Percentiles rank a stretch among this genome's conserved stretches.
Evolutionary conservation across 306 rosid species (phyloP).

Genomic region (Castanea sativa): DNA sequence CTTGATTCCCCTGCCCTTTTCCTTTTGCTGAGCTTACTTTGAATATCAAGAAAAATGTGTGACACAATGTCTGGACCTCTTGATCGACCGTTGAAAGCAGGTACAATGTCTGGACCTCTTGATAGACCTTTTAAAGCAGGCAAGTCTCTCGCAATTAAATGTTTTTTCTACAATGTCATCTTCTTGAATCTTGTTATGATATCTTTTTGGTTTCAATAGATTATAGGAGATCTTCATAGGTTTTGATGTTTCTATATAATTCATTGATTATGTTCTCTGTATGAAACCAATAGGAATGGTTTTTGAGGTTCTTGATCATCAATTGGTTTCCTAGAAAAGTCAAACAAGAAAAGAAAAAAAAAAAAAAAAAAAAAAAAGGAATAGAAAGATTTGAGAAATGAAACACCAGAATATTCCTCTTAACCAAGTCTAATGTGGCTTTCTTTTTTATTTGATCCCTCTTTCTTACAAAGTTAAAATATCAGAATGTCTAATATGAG

Average conservation of each 20-base stretch:
- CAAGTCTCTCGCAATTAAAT: conserved; percentile 13
- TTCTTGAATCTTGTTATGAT: background rate
- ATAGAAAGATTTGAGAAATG: background rate
- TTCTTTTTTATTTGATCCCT: background rate
- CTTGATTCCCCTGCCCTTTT: conserved; percentile 45
- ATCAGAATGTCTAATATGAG: background rate
- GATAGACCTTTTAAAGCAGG: conserved; percentile 49
- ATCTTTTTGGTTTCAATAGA: background rate
- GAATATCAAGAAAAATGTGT: conserved; percentile 56
- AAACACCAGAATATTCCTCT: background rate
- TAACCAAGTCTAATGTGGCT: background rate
- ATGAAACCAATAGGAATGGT: background rate
- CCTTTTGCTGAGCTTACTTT: conserved; percentile 24
- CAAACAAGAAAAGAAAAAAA: background rate
- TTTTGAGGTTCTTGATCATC: background rate
- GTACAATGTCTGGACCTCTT: conserved; percentile 38
- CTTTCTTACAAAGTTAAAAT: background rate
- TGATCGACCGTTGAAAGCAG: conserved; percentile 39
- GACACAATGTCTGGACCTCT: conserved; percentile 55
- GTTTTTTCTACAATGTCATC: background rate
- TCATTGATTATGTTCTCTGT: background rate
- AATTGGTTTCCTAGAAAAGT: background rate
- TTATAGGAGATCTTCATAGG: background rate
- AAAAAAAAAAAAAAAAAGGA: background rate
- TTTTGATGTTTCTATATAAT: background rate